Evolutionary conservation across 805 yeast genomes (phyloP).

Genomic region (Metschnikowia corniflorae): DNA sequence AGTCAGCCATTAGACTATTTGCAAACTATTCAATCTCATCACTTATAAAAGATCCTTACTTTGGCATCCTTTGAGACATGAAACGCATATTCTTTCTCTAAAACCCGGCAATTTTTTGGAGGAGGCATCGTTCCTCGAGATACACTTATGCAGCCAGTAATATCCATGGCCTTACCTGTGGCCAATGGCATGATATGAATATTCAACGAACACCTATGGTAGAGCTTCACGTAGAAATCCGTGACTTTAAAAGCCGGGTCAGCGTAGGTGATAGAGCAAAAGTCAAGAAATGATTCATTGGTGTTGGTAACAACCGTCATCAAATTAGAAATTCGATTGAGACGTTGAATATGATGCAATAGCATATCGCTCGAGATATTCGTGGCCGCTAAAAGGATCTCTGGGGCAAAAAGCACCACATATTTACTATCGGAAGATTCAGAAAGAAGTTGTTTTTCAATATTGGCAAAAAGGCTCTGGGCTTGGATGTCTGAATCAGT

Average conservation of each 20-base stretch:
- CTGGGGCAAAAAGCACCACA: slow-evolving; percentile 46
- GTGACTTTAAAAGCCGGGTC: slow-evolving; percentile 42
- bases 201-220: slow-evolving; percentile 49
- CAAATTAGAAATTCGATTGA: slow-evolving; percentile 32
- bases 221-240: slow-evolving; percentile 44
- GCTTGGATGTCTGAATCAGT: slow-evolving; percentile 16
- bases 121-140: slow-evolving; percentile 50
- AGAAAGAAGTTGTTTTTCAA: slow-evolving; percentile 12
- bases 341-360: slow-evolving; percentile 24
- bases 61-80: slow-evolving; percentile 52
- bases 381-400: slow-evolving; percentile 44
- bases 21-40: too few species aligned
- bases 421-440: slow-evolving; percentile 16
- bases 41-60: slow-evolving; percentile 45
- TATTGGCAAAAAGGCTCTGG: slow-evolving; percentile 17
- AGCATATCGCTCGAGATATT: slow-evolving; percentile 33
- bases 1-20: too few species aligned
- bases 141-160: slow-evolving; percentile 68
- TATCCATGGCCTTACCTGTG: slow-evolving; percentile 80
- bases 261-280: slow-evolving; percentile 18
- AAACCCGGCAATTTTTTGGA: slow-evolving; percentile 21
- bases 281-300: slow-evolving; percentile 34
- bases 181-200: slow-evolving; percentile 62
- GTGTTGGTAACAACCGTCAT: slow-evolving; percentile 37
- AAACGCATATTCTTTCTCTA: slow-evolving; percentile 64